Conservation (phyloP, 805 yeast genomes). For the Candida tammaniensis region DNA sequence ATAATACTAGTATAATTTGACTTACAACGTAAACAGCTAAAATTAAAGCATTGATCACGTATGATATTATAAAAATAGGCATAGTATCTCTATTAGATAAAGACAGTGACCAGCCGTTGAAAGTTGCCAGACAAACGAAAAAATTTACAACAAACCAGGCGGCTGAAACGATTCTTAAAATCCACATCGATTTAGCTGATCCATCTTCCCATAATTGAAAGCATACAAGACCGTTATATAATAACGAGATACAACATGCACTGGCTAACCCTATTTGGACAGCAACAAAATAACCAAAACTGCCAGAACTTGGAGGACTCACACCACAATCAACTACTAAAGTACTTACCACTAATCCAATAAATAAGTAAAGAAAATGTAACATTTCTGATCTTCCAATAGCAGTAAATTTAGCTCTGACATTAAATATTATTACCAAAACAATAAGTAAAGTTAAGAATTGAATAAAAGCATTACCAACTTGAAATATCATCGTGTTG, state of each 20-base stretch:
- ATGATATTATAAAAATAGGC: constrained; percentile 69
- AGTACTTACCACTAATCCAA: constrained; percentile 58
- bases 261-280: constrained; percentile 74
- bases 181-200: constrained; percentile 59
- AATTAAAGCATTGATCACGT: constrained; percentile 67
- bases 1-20: constrained; percentile 64
- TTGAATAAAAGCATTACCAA: constrained; percentile 84
- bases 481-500: constrained; percentile 84
- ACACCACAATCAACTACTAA: constrained; percentile 91
- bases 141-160: constrained; percentile 65
- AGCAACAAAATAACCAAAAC: constrained; percentile 81
- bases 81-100: constrained; percentile 53
- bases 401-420: constrained; percentile 86
- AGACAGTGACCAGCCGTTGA: constrained; percentile 57
- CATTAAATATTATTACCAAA: constrained; percentile 69
- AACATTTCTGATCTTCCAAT: constrained; percentile 89
- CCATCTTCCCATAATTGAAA: constrained; percentile 97
- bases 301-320: constrained; percentile 73
- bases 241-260: constrained; percentile 65
- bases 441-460: constrained; percentile 67
- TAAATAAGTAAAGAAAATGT: constrained; percentile 60
- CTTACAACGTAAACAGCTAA: constrained; percentile 60
- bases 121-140: constrained; percentile 67
- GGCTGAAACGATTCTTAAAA: constrained; percentile 50
- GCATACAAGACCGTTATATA: constrained; percentile 75